A percentile compares a stretch with the other conserved stretches of the same genome.
Evolutionary conservation across 768 basidiomycete species (phyloP).

Genomic region (Rhodotorula taiwanensis): DNA sequence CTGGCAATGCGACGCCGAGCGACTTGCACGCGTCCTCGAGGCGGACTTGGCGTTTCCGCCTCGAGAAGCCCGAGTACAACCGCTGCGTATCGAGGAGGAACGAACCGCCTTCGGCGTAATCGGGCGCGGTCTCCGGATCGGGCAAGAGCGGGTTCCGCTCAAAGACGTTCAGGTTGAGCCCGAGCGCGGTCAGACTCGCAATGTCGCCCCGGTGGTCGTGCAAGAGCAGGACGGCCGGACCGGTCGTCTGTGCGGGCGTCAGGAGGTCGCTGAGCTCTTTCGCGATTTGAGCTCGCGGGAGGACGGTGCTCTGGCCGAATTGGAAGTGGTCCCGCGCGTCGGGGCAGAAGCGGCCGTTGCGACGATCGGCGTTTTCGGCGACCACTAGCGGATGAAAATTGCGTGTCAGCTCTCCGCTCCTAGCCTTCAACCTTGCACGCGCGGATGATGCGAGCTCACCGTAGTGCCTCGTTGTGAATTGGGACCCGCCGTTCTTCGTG

Average conservation of each 20-base stretch:
- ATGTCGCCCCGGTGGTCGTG: constrained; percentile 73
- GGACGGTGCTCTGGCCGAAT: constrained; percentile 58
- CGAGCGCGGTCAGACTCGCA: constrained; percentile 69
- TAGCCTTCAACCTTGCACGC: too few species aligned
- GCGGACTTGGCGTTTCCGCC: constrained; percentile 48
- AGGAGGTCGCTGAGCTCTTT: constrained; percentile 47
- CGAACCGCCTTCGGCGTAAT: background rate
- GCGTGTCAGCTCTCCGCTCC: background rate
- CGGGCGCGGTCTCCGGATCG: background rate
- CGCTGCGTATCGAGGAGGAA: constrained; percentile 29
- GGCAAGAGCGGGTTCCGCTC: constrained; percentile 40
- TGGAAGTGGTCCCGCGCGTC: constrained; percentile 61
- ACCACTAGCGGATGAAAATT: constrained; percentile 47
- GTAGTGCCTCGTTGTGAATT: constrained; percentile 45
- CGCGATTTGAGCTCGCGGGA: constrained; percentile 48
- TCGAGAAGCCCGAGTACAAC: constrained; percentile 10
- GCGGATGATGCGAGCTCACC: constrained; percentile 49
- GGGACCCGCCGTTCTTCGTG: constrained; percentile 48
- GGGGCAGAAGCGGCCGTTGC: constrained; percentile 59
- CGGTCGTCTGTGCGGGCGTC: background rate
- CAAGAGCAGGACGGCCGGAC: constrained; percentile 62
- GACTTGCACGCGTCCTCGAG: constrained; percentile 61
- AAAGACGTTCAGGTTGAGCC: constrained; percentile 57
- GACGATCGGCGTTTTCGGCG: constrained; percentile 55
- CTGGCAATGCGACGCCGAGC: constrained; percentile 51